These are phyloP conservation scores for Plasmodium vinckei DNA, from an alignment of 169 alveolate species.

Conservation along the genomic window DNA sequence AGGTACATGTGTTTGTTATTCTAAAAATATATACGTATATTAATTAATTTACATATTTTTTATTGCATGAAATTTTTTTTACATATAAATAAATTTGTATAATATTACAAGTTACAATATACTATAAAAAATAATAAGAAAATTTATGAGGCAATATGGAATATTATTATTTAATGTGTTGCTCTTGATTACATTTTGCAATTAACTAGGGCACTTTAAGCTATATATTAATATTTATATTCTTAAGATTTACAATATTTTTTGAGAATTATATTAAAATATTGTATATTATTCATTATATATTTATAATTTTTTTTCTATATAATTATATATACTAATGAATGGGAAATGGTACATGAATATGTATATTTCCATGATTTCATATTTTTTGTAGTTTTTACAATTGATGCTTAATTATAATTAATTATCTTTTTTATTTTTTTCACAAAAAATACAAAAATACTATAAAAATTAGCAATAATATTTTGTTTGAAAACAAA, in stretches of 20 bases:
- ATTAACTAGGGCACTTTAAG: neutral
- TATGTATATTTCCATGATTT: neutral
- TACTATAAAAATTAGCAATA: constrained; percentile 8
- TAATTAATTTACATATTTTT: too few relatives aligned
- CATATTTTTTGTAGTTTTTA: constrained; percentile 2
- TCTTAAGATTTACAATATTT: neutral
- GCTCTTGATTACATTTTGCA: constrained; percentile 6
- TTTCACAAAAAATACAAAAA: neutral
- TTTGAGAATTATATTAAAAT: neutral
- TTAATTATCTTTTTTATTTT: constrained; percentile 15
- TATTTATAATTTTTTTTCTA: too few relatives aligned
- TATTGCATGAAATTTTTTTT: neutral
- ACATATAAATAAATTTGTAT: neutral
- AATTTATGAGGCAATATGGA: too few relatives aligned
- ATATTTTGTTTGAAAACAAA: constrained; percentile 18
- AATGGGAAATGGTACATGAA: neutral
- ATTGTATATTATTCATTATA: neutral
- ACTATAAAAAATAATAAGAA: too few relatives aligned
- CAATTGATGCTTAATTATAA: neutral
- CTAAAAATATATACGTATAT: too few relatives aligned
- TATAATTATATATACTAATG: too few relatives aligned
- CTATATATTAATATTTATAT: neutral
- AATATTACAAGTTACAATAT: too few relatives aligned
- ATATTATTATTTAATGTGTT: constrained; percentile 11
- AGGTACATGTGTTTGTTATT: too few relatives aligned